Evolutionary conservation across 495 filamentous ascomycete genomes (phyloP), one percentile per base, ranked within the genome.

Genomic region (Hypoxylon cercidicola): DNA sequence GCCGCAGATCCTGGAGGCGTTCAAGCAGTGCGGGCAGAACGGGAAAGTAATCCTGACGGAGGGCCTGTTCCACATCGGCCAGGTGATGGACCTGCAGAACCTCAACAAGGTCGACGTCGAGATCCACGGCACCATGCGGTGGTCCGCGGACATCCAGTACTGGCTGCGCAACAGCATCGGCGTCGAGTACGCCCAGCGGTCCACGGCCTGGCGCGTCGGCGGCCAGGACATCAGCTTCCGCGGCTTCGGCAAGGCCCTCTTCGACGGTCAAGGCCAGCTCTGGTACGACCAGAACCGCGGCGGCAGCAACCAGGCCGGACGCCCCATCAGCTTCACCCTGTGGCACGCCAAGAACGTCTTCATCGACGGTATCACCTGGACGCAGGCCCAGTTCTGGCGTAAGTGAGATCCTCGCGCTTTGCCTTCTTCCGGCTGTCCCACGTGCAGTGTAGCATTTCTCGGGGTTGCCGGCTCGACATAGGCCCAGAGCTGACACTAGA

Each of bases 371-470:
- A 79, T 80, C 51, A 75, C 71, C 1, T 80, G 76, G 76, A 66
- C 67, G 20, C 74, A 75, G 69, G 60, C 63, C 40, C 76, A 80
- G 56, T 80, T 80, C 65, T 80, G 78, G 78, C 78, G 70, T 72
- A 54, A 64, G 61, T 49, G 23, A 64, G n/a, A n/a, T n/a, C n/a
- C n/a, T n/a, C n/a, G n/a, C n/a, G n/a, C 25, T 28, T 3, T 28
- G 25, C 25, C 25, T 7, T 7, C 25, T 28, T 28, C 3, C 7
- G 25, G 3, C 25, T 3, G 3, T 28, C 7, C 25, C 7, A 28
- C 25, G n/a, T n/a, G n/a, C n/a, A n/a, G n/a, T n/a, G n/a, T n/a
- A n/a, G n/a, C n/a, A n/a, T n/a, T n/a, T n/a, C n/a, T n/a, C n/a
- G n/a, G n/a, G n/a, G n/a, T n/a, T n/a, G n/a, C n/a, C n/a, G n/a